These are phyloP conservation scores for Mycotypha africana DNA, from an alignment of 371 early-diverging fungal species.

Conservation along the genomic window DNA sequence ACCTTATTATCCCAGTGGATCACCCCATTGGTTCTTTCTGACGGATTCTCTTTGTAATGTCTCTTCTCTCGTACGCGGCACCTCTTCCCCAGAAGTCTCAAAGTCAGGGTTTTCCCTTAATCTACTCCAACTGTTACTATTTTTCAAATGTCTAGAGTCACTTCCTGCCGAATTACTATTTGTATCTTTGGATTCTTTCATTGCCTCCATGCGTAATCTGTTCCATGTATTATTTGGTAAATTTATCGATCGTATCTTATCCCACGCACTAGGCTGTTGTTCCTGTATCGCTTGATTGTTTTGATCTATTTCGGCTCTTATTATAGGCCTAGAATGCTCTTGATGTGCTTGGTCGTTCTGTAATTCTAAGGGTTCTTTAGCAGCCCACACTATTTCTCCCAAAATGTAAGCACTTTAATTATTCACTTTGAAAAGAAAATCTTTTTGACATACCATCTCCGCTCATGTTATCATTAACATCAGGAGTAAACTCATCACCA, in stretches of 20 bases:
- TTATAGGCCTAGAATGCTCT: no score
- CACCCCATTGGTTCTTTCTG: constrained; percentile 39
- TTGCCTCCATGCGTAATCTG: constrained; percentile 30
- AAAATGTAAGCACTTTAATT: no score
- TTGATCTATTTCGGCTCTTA: no score
- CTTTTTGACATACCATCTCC: no score
- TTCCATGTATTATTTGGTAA: constrained; percentile 40
- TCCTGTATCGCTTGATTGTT: constrained; percentile 9
- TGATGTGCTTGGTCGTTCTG: no score
- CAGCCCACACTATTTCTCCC: no score
- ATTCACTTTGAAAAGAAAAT: no score
- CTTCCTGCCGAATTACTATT: no score
- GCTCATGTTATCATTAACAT: constrained; percentile 1
- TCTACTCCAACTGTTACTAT: constrained; percentile 16
- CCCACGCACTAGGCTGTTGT: constrained; percentile 32
- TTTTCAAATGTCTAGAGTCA: constrained; percentile 11
- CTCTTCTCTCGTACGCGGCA: constrained; percentile 44
- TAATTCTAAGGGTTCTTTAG: no score
- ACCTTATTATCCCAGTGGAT: no score
- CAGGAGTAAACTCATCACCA: constrained; percentile 12
- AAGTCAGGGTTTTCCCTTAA: constrained; percentile 21
- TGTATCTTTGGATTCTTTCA: constrained; percentile 19
- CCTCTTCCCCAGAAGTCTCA: constrained; percentile 13
- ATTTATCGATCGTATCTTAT: constrained; percentile 34
- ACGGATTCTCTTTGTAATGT: constrained; percentile 10